phyloP scores from a whole-genome alignment of 2,329 filamentous ascomycete genomes.

The Diaporthe batatas region DNA sequence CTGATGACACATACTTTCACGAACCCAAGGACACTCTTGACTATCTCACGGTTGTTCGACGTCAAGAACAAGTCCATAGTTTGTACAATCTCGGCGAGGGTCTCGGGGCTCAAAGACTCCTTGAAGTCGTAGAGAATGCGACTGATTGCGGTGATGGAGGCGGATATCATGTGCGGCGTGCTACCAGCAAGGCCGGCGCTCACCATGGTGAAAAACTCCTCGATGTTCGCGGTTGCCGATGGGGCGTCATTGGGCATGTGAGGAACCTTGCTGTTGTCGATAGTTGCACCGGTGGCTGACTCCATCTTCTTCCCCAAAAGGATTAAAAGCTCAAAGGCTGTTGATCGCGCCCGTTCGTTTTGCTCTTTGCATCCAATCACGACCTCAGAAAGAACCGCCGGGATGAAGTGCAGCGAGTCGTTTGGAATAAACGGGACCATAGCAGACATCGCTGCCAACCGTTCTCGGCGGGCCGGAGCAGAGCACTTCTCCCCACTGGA shows the following conservation, averaged over 20 bases:
- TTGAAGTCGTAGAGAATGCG: slow-evolving; percentile 96
- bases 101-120: slow-evolving; percentile 73
- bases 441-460: slow-evolving; percentile 84
- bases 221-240: slow-evolving; percentile 82
- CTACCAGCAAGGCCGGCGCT: slow-evolving; percentile 93
- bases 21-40: slow-evolving; percentile 93
- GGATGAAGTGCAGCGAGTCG: slow-evolving; percentile 90
- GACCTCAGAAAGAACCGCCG: slow-evolving; percentile 90
- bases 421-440: slow-evolving; percentile 84
- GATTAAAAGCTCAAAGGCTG: slow-evolving; percentile 91
- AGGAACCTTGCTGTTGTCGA: slow-evolving; percentile 87
- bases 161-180: slow-evolving; percentile 97
- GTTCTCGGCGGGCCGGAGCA: slow-evolving; percentile 86
- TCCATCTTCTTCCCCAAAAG: slow-evolving; percentile 87
- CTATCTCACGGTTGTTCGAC: slow-evolving; percentile 96
- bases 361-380: slow-evolving; percentile 98
- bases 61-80: slow-evolving; percentile 97
- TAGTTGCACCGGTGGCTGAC: slow-evolving; percentile 74
- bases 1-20: slow-evolving; percentile 96
- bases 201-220: slow-evolving; percentile 99
- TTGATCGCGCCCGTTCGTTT: slow-evolving; percentile 92
- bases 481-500: slow-evolving; percentile 86
- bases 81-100: slow-evolving; percentile 86
- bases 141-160: slow-evolving; percentile 94
- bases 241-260: slow-evolving; percentile 88